phyloP scores from a whole-genome alignment of 1,284 basidiomycete genomes.

The Vanrija pseudolonga region DNA sequence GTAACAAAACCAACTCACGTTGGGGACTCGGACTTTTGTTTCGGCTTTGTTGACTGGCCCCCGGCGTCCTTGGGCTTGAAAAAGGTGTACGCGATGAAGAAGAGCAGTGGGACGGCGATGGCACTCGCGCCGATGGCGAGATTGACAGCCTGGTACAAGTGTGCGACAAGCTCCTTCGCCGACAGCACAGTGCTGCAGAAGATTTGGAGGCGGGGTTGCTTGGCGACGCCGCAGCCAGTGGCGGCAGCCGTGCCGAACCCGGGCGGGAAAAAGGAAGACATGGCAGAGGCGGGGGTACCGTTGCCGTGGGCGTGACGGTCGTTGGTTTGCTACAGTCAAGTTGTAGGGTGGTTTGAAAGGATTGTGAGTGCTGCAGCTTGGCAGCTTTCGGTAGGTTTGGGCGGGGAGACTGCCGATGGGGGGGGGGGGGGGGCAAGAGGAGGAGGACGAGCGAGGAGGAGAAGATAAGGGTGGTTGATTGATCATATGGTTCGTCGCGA shows the following conservation, averaged over 20 bases:
- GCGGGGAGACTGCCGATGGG: no score
- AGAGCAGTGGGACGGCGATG: background rate
- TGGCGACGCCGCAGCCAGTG: background rate
- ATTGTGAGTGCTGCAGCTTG: no score
- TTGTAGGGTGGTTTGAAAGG: no score
- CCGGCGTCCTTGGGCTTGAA: background rate
- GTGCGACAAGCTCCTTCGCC: background rate
- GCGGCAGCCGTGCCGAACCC: constrained; percentile 1
- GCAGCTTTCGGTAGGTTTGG: no score
- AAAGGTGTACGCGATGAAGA: background rate
- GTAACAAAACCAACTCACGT: background rate
- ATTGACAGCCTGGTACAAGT: constrained; percentile 7
- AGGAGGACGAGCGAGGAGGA: no score
- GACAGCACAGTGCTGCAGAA: constrained; percentile 7
- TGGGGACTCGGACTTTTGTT: background rate
- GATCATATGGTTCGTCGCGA: no score
- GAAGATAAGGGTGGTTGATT: no score
- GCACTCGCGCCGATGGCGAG: background rate
- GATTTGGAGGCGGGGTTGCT: background rate
- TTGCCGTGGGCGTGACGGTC: no score
- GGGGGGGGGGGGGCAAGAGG: no score
- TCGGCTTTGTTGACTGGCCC: background rate
- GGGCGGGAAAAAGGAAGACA: constrained; percentile 11
- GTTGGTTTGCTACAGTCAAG: no score
- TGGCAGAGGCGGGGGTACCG: background rate